These are phyloP conservation scores for baker's yeast (Saccharomyces cerevisiae) DNA, from an alignment of 805 yeast genomes.

Conservation along the genomic window DNA sequence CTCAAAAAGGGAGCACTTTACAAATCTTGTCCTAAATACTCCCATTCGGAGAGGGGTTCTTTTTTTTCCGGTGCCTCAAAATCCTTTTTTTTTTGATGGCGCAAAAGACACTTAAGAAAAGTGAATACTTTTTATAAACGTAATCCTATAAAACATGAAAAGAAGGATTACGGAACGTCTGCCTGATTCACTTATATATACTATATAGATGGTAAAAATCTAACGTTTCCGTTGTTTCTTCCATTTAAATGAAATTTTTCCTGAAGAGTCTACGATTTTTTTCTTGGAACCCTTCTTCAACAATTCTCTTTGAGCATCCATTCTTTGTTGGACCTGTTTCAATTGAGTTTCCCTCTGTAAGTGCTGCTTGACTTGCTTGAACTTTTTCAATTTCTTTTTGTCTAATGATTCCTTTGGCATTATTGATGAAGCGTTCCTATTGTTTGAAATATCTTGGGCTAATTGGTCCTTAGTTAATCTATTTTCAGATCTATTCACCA, in stretches of 20 bases:
- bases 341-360: slow-evolving; percentile 65
- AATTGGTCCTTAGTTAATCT: slow-evolving; percentile 59
- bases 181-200: not conserved
- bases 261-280: slow-evolving; percentile 59
- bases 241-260: slow-evolving; percentile 75
- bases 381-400: slow-evolving; percentile 52
- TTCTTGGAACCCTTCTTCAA: slow-evolving; percentile 87
- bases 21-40: not conserved
- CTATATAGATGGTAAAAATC: not conserved
- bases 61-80: not conserved
- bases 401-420: slow-evolving; percentile 35
- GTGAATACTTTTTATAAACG: not conserved
- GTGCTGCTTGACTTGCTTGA: slow-evolving; percentile 51
- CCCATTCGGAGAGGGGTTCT: not conserved
- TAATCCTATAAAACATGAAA: not conserved
- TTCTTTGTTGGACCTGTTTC: slow-evolving; percentile 55
- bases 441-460: slow-evolving; percentile 19
- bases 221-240: slow-evolving; percentile 61
- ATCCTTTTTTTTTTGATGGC: not conserved
- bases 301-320: slow-evolving; percentile 73
- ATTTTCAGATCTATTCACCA: slow-evolving; percentile 61
- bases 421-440: slow-evolving; percentile 18
- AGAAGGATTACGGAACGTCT: not conserved
- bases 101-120: not conserved
- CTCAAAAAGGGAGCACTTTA: not conserved